These are phyloP conservation scores for Trichocladium uniseriatum DNA, from an alignment of 495 filamentous ascomycete species.

Conservation along the genomic window DNA sequence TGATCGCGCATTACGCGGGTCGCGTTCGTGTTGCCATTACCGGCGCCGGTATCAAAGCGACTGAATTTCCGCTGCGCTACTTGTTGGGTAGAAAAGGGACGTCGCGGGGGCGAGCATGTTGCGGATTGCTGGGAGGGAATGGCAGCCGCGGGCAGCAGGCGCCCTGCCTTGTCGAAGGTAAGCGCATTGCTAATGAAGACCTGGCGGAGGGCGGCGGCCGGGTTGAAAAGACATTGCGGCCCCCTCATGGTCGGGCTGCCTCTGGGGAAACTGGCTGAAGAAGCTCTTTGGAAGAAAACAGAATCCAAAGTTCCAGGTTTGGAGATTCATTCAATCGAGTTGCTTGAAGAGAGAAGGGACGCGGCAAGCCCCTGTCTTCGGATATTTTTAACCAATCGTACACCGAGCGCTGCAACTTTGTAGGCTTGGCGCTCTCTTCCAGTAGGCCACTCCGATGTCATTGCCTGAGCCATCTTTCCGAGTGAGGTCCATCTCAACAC, in stretches of 20 bases:
- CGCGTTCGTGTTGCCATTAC: background rate
- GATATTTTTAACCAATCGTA: conserved; percentile 14
- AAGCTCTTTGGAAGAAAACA: background rate
- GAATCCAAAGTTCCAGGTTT: background rate
- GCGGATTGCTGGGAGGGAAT: background rate
- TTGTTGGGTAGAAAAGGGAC: conserved; percentile 3
- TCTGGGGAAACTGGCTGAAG: background rate
- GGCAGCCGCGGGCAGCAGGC: conserved; percentile 10
- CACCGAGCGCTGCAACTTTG: background rate
- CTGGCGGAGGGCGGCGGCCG: conserved; percentile 30
- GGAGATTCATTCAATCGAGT: too few species aligned
- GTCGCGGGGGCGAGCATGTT: background rate
- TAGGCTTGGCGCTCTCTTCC: background rate
- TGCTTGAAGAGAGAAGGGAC: background rate
- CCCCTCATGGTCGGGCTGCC: conserved; percentile 20
- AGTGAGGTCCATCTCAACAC: background rate
- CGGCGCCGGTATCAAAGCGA: background rate
- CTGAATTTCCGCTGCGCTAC: background rate
- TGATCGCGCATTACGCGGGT: conserved; percentile 31
- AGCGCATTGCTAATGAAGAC: conserved; percentile 28
- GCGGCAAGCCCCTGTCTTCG: conserved; percentile 1
- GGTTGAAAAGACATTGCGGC: conserved; percentile 31
- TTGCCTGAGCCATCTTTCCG: too few species aligned
- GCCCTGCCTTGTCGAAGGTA: background rate
- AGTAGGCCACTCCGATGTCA: background rate